Base-by-base conservation (phyloP, 768 basidiomycete species). In the Suillus fuscotomentosus region DNA sequence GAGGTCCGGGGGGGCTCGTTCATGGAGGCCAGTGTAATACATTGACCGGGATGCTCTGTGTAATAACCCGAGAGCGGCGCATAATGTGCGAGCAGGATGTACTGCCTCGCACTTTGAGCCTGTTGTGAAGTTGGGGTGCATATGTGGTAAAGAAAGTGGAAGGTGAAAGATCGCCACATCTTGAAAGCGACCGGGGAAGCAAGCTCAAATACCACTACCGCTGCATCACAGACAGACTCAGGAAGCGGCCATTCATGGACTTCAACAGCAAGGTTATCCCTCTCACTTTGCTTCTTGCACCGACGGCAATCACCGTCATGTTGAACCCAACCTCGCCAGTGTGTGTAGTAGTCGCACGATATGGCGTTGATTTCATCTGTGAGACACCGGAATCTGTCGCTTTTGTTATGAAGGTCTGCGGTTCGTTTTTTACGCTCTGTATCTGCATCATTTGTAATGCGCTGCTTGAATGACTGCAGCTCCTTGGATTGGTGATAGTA, bases 211-310 rank as follows among this genome's bases (percentile, higher is more conserved):
- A 84, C 70, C 17, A 77, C 70, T 0, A 68, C 65, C 43, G 75
- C 69, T 0, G 72, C 71, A 11, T 48, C 38, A 7, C 65, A 6
- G 1, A 20, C n/a, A 9, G 75, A 43, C 0, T 67, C 38, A 0
- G 84, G 81, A 14, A 85, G 67, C 0, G 83, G 83, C 82, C 81
- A 82, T 64, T 84, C 84, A 27, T 80, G 73, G 7, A 80, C 66
- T 0, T 45, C 17, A 11, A 85, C 80, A 0, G 5, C 3, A 69
- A 82, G 66, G 0, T 0, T 5, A 0, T 41, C 7, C 0, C 75
- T 72, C 54, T 68, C 6, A 1, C 14, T 24, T 22, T 68, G 31
- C 20, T 74, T 64, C 0, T 10, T 6, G 53, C 81, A 82, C 61
- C 71, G 78, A 3, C 24, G 1, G 63, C 77, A 79, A 5, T 10